Evolutionary conservation across 1,139 yeast species (phyloP), one percentile per base, ranked within the genome.

Genomic region (Taiozyma sp.): DNA sequence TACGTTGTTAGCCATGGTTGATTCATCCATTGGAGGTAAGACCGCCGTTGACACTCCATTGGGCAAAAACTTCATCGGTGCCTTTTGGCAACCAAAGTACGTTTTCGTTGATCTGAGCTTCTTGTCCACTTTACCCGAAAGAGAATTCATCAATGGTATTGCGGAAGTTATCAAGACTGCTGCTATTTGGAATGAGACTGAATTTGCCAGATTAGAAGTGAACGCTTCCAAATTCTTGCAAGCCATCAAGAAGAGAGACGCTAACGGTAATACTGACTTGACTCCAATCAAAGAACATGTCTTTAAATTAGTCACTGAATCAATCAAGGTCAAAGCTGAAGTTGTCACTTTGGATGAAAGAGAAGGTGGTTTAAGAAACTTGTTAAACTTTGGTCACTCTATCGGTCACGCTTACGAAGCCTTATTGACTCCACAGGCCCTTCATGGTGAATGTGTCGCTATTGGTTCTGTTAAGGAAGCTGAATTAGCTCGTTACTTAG

Each of bases 361-460:
- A 65, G 99, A 95, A 69, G 90, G 96, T 49, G 96, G 97, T 2
- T 78, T 93, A 61, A 81, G 99, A 72, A 93, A 93, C 69, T 74
- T 93, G 61, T 78, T 93, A 56, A 93, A 93, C 70, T 95, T 93
- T 66, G 99, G 99, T 32, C 99, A 93, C 69, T 84, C 97, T 39
- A 92, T 93, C 63, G 99, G 99, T 45, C 99, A 93, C 69, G 99
- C 99, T 28, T 91, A 87, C 60, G 99, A 93, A 73, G 99, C 99
- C 16, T 83, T 95, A 38, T 77, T 93, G 58, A 91, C 98, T 5
- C 99, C 99, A 9, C 91, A 92, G 68, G 95, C 96, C 22, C 78
- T 93, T 46, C 99, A 93, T 63, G 99, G 99, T 54, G 99, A 93
- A 70, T 93, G 99, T 77, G 99, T 93, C 22, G 80, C 98, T 10